These are phyloP conservation scores for Cynara cardunculus DNA, from an alignment of 129 eudicot species.

Conservation along the genomic window DNA sequence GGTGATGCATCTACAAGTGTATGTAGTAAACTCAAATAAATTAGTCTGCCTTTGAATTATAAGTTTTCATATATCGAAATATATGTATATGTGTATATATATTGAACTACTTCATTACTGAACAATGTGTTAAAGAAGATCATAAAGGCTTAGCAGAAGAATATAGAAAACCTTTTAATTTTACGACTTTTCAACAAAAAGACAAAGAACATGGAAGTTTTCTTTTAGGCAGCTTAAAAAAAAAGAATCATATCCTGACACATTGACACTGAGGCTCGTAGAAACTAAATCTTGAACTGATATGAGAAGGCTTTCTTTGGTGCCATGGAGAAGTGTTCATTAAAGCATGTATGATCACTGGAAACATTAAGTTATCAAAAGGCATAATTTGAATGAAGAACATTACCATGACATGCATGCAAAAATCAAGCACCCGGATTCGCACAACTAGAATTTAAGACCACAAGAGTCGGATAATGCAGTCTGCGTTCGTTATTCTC, in stretches of 20 bases:
- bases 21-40: not conserved
- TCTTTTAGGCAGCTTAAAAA: not conserved
- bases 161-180: too few relatives aligned
- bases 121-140: not conserved
- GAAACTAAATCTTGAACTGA: not conserved
- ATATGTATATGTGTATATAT: not conserved
- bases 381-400: too few relatives aligned
- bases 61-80: not conserved
- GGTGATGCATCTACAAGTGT: not conserved
- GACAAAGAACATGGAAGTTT: not conserved
- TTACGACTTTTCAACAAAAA: not conserved
- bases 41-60: not conserved
- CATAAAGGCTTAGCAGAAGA: not conserved
- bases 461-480: too few relatives aligned
- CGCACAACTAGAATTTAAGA: too few relatives aligned
- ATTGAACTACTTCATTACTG: not conserved
- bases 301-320: too few relatives aligned
- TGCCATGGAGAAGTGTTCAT: too few relatives aligned
- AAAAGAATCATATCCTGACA: not conserved
- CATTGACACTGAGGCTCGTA: not conserved
- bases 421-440: too few relatives aligned
- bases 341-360: too few relatives aligned
- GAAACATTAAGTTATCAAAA: too few relatives aligned
- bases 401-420: too few relatives aligned
- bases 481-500: too few relatives aligned